Base-by-base conservation (phyloP, 306 rosid species). In the Lagenaria siceraria region DNA sequence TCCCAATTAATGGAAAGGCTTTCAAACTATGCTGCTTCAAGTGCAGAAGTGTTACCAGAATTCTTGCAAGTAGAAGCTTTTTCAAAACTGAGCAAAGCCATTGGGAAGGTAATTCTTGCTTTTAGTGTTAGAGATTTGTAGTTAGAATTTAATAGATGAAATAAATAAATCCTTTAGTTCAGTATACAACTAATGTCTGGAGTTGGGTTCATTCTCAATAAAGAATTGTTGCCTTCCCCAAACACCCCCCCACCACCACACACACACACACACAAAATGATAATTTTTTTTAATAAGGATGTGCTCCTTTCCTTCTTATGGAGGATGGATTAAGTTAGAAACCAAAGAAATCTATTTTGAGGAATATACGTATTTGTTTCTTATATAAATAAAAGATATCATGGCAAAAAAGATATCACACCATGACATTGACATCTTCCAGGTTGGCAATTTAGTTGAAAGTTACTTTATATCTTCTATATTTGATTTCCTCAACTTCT, bases 11-110 rank as follows among this genome's bases (percentile, higher is more conserved):
- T 96, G 99, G 96, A 96, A 80, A 90, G 99, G 79, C 98, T 96
- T 83, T 90, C 99, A 48, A 89, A 96, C 78, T 92, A 96, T 85
- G 98, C 99, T 76, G 97, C 98, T 66, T 96, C 99, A 78, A 96
- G 98, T 83, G 60, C 90, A 22, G 99, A 96, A 87, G 97, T 92
- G 80, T 81, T 96, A 79, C 99, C 99, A 19, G 99, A 96, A 84
- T 96, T 96, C 79, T 88, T 96, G 86, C 98, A 92, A 90, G 99
- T 96, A 71, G 98, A 96, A 88, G 99, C 99, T 55, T 96, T 96
- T 89, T 88, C 98, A 43, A 96, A 92, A 87, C 88, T 96, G 84
- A 92, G 96, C 89, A 88, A 81, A 83, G 95, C 97, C 76, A 96
- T 96, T 74, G 93, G 98, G 84, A 92, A 91, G 99, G 99, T 96